A percentile compares a stretch with the other conserved stretches of the same genome.
phyloP scores from a whole-genome alignment of 2,329 filamentous ascomycete genomes.

The Dactylellina leptospora region DNA sequence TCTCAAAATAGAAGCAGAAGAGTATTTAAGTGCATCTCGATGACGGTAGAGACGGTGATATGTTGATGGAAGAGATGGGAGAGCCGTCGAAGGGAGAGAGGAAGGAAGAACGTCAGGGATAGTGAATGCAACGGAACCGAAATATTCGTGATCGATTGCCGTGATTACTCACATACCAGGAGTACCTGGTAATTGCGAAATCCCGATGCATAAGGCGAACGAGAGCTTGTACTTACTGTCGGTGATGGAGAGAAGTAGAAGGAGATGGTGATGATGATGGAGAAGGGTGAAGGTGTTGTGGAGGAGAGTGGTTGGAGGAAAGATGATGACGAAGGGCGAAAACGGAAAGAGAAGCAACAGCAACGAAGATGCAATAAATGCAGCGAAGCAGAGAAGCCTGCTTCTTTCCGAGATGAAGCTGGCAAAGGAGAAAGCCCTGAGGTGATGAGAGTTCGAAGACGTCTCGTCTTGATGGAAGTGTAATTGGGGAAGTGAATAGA shows the following conservation, averaged over 20 bases:
- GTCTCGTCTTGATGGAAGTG: constrained; percentile 20
- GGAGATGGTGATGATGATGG: constrained; percentile 13
- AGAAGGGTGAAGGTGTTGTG: neutral
- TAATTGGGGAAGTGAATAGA: neutral
- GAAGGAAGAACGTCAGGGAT: constrained; percentile 4
- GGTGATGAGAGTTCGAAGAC: constrained; percentile 18
- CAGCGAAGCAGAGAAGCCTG: constrained; percentile 10
- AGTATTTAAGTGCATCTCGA: neutral
- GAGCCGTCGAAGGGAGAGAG: too few species aligned
- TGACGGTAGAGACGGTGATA: neutral
- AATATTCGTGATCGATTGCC: constrained; percentile 1
- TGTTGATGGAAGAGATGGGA: constrained; percentile 3
- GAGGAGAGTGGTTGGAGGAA: constrained; percentile 21
- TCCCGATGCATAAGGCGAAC: neutral
- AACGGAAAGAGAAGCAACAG: constrained; percentile 14
- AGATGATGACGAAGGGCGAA: constrained; percentile 30
- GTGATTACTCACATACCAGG: constrained; percentile 43
- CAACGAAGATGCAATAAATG: constrained; percentile 13
- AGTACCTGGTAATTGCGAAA: neutral
- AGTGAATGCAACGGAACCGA: neutral
- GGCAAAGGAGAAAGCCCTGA: neutral
- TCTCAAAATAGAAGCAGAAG: neutral
- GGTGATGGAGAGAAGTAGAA: neutral
- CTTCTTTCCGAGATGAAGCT: neutral
- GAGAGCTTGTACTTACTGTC: constrained; percentile 3